A percentile compares a stretch with the other conserved stretches of the same genome.
phyloP scores from a whole-genome alignment of 2,329 filamentous ascomycete genomes.

The Aspergillus amoenus region DNA sequence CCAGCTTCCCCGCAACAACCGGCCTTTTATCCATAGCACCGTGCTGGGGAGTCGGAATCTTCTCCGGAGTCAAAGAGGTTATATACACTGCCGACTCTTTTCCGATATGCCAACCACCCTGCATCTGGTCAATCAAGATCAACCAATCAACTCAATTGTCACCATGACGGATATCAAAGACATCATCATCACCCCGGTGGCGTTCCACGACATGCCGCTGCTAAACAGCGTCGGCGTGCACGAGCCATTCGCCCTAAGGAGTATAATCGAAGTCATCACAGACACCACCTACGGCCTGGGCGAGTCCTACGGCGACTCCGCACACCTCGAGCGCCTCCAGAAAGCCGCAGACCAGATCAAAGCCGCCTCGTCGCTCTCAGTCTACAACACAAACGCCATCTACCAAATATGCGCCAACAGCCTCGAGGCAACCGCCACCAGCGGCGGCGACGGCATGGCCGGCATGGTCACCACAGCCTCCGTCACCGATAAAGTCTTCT shows the following conservation, averaged over 20 bases:
- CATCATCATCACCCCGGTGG: slow-evolving; percentile 45
- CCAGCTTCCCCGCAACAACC: not conserved
- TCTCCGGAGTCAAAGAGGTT: not conserved
- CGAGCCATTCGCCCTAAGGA: slow-evolving; percentile 45
- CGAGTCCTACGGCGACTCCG: slow-evolving; percentile 44
- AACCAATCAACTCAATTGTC: not conserved
- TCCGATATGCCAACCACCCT: not conserved
- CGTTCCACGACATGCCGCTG: slow-evolving; percentile 48
- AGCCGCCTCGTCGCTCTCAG: not conserved
- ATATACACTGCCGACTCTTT: not conserved
- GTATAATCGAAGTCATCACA: slow-evolving; percentile 40
- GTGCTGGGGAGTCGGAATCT: not conserved
- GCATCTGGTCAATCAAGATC: not conserved
- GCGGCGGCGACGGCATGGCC: slow-evolving; percentile 32
- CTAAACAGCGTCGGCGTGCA: slow-evolving; percentile 47
- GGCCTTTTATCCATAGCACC: too few species aligned
- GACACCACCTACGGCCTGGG: slow-evolving; percentile 39
- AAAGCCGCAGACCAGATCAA: slow-evolving; percentile 21
- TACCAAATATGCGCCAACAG: slow-evolving; percentile 23
- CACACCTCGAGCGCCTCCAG: slow-evolving; percentile 37
- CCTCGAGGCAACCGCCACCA: slow-evolving; percentile 17
- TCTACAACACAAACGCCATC: slow-evolving; percentile 23
- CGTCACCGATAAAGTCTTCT: slow-evolving; percentile 44
- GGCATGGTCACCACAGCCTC: slow-evolving; percentile 46
- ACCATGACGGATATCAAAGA: slow-evolving; percentile 30